Base-by-base conservation (phyloP, 352 stramenopile species). In the Plasmopara halstedii region DNA sequence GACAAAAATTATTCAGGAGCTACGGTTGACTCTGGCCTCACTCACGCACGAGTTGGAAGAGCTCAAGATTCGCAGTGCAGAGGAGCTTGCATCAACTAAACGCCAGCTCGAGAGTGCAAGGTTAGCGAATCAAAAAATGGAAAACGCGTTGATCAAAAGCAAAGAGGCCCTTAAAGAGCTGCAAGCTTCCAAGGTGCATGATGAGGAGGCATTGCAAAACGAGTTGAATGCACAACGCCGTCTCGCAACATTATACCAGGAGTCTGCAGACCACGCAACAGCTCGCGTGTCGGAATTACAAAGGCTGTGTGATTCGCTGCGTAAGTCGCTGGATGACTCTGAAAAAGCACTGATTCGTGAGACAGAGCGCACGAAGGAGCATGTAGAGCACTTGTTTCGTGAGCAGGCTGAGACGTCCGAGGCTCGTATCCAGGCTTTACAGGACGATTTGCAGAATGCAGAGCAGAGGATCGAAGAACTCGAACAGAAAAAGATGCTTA, bases 111-210 rank as follows among this genome's bases (percentile, higher is more conserved):
- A 87, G 42, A 84, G 62, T 27, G 62, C 70, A 15, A 67, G 71
- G 6, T 56, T 78, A n/a, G 55, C 68, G 2, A 70, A 62, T 42
- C 81, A 85, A 59, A 87, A 86, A 44, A 64, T 85, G 25, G 78
- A 88, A 17, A 71, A 47, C 23, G 52, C 62, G 17, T 49, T 90
- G 8, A 67, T 88, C 19, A 68, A 83, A 39, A 66, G 58, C 36
- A 83, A 85, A 35, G 76, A 88, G 42, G 61, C 64, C n/a, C 43
- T 90, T 6, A 85, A 86, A 53, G 73, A 88, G 39, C 56, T 80
- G 10, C 70, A 85, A 19, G 70, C 71, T 0, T 48, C 64, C 10
- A 82, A 83, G 41, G 42, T 80, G 18, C 69, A 85, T 34, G 70
- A 75, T 14, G 67, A 87, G 33, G 75, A 85, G 37, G 61, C 67